phyloP scores from a whole-genome alignment of 495 filamentous ascomycete species.

The Neohortaea acidophila region DNA sequence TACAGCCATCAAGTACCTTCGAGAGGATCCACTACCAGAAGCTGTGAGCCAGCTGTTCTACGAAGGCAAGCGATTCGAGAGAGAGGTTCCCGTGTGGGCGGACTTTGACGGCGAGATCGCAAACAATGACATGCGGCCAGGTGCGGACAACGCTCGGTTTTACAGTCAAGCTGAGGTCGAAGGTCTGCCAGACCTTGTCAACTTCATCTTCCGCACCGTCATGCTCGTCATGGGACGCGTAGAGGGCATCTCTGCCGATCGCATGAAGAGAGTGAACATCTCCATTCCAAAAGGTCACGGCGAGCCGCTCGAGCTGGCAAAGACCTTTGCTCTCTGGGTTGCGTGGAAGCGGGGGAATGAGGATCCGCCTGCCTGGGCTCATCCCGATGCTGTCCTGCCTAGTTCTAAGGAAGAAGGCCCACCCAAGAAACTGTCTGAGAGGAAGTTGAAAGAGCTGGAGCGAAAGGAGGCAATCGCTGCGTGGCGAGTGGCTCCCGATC shows the following conservation, averaged over 20 bases:
- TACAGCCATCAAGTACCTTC: constrained; percentile 48
- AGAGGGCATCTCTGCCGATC: constrained; percentile 42
- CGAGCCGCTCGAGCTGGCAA: constrained; percentile 46
- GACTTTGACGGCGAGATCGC: constrained; percentile 40
- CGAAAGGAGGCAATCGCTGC: constrained; percentile 19
- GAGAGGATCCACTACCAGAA: constrained; percentile 48
- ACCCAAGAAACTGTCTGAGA: constrained; percentile 26
- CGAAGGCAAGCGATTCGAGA: constrained; percentile 40
- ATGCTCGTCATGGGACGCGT: constrained; percentile 49
- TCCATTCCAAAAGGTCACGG: constrained; percentile 50
- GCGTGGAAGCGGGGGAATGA: constrained; percentile 64
- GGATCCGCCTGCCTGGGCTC: constrained; percentile 49
- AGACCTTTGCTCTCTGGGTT: constrained; percentile 53
- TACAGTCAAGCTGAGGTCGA: constrained; percentile 58
- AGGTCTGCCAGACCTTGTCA: constrained; percentile 45
- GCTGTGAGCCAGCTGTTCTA: constrained; percentile 41
- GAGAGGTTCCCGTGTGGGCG: constrained; percentile 40
- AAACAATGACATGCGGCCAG: constrained; percentile 33
- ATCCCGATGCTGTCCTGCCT: constrained; percentile 24
- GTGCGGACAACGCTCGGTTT: constrained; percentile 42
- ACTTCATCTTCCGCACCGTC: constrained; percentile 53
- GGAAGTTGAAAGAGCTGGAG: constrained; percentile 24
- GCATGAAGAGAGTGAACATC: constrained; percentile 42
- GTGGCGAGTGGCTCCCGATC: constrained; percentile 19
- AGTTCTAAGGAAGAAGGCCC: constrained; percentile 16